phyloP scores from a whole-genome alignment of 2,329 filamentous ascomycete species.

The Samsoniella hepiali region DNA sequence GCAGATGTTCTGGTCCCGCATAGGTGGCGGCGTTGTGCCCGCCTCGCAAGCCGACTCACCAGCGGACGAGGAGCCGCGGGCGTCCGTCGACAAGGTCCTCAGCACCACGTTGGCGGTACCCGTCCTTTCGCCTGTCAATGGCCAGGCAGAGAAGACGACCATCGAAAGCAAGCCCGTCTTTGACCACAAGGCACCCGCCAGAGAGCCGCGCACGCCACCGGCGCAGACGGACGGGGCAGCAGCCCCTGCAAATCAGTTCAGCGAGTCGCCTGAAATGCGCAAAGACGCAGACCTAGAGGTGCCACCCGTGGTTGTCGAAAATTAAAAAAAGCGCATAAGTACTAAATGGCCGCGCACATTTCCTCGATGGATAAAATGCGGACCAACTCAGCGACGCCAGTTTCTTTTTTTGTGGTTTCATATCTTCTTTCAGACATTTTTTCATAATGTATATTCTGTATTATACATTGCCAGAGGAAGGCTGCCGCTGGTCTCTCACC shows the following conservation, averaged over 20 bases:
- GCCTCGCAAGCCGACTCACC: conserved; percentile 33
- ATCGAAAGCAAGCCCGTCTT: neutral
- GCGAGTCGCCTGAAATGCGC: conserved; percentile 2
- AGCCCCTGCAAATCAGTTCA: neutral
- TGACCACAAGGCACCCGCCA: conserved; percentile 14
- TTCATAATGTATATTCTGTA: conserved; percentile 25
- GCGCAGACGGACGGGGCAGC: conserved; percentile 8
- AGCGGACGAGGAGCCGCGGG: neutral
- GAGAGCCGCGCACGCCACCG: conserved; percentile 13
- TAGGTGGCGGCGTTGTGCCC: conserved; percentile 88
- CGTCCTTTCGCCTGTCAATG: neutral
- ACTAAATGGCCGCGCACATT: too few species aligned
- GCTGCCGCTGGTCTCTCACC: too few species aligned
- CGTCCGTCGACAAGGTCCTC: neutral
- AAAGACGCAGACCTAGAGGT: neutral
- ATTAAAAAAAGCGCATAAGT: neutral
- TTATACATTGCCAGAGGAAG: neutral
- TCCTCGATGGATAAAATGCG: neutral
- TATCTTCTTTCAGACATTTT: conserved; percentile 1
- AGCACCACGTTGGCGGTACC: conserved; percentile 7
- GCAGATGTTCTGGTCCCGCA: conserved; percentile 94
- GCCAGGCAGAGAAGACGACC: neutral
- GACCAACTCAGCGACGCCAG: neutral
- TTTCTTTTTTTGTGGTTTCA: neutral
- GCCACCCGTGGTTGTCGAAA: conserved; percentile 6